A percentile compares a stretch with the other conserved stretches of the same genome.
phyloP scores from a whole-genome alignment of 768 basidiomycete genomes.

The Chiua virens region DNA sequence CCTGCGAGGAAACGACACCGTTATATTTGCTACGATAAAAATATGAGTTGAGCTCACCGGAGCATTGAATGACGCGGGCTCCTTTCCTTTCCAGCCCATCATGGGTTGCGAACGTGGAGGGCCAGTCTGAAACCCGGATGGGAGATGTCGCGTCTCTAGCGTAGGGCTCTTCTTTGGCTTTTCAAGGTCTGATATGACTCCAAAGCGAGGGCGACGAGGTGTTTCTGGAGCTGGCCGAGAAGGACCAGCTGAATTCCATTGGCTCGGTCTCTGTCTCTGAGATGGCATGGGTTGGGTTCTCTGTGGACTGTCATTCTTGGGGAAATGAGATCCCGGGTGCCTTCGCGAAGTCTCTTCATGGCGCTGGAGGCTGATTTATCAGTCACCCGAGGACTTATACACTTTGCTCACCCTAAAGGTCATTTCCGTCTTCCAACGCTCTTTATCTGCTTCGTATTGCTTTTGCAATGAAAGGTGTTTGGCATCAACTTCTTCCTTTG shows the following conservation, averaged over 20 bases:
- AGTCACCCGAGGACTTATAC: slow-evolving; percentile 7
- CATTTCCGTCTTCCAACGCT: slow-evolving; percentile 66
- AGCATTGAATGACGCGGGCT: slow-evolving; percentile 1
- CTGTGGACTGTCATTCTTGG: slow-evolving; percentile 43
- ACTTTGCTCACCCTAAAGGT: slow-evolving; percentile 58
- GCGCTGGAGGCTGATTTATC: slow-evolving; percentile 44
- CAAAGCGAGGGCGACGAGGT: slow-evolving; percentile 39
- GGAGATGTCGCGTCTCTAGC: slow-evolving; percentile 19
- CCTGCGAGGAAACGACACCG: slow-evolving; percentile 2
- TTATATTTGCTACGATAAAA: neutral
- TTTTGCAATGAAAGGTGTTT: slow-evolving; percentile 56
- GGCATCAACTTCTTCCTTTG: slow-evolving; percentile 61
- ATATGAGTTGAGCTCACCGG: slow-evolving; percentile 3
- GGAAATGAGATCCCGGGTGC: slow-evolving; percentile 44
- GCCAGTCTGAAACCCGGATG: slow-evolving; percentile 26
- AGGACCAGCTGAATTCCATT: slow-evolving; percentile 24
- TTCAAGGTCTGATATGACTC: slow-evolving; percentile 24
- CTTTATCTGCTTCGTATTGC: slow-evolving; percentile 65
- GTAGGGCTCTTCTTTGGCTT: slow-evolving; percentile 14
- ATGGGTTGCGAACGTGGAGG: slow-evolving; percentile 19
- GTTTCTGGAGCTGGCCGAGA: slow-evolving; percentile 35
- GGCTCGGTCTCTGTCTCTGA: slow-evolving; percentile 40
- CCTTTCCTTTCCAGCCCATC: slow-evolving; percentile 19
- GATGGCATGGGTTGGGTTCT: slow-evolving; percentile 41
- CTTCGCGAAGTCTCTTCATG: slow-evolving; percentile 64